Percentiles rank a stretch among this genome's conserved stretches.
These are phyloP conservation scores for Hebeloma cylindrosporum DNA, from an alignment of 768 basidiomycete species.

Conservation along the genomic window DNA sequence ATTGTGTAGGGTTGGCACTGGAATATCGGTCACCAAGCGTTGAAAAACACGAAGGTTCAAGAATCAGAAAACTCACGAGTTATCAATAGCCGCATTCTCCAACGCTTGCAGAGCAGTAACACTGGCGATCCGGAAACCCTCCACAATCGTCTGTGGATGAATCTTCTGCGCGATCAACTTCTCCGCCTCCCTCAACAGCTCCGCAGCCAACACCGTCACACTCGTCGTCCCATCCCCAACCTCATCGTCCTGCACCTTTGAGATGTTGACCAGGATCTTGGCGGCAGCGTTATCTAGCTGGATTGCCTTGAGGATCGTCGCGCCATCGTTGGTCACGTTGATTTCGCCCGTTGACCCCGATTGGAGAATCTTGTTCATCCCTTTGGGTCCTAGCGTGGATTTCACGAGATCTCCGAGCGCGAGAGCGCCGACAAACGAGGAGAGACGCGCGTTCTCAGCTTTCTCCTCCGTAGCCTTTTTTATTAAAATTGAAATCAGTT, in stretches of 20 bases:
- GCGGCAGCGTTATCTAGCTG: constrained; percentile 98
- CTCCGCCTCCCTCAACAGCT: constrained; percentile 92
- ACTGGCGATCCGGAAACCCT: constrained; percentile 94
- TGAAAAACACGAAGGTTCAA: background rate
- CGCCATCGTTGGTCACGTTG: constrained; percentile 98
- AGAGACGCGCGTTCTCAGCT: constrained; percentile 96
- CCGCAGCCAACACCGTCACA: constrained; percentile 90
- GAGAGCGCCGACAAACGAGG: constrained; percentile 95
- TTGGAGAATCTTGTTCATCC: constrained; percentile 99
- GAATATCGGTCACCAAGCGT: background rate
- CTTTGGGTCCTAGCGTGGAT: constrained; percentile 97
- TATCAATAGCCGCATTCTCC: constrained; percentile 78
- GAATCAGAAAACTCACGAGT: constrained; percentile 58
- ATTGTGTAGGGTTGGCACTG: constrained; percentile 69
- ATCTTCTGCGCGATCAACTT: constrained; percentile 90
- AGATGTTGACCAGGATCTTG: constrained; percentile 99
- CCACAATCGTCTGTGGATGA: constrained; percentile 97
- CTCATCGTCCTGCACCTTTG: constrained; percentile 99
- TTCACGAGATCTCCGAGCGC: constrained; percentile 98
- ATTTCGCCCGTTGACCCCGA: constrained; percentile 87
- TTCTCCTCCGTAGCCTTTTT: constrained; percentile 95
- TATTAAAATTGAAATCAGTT: too few species aligned
- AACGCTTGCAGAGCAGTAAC: constrained; percentile 81
- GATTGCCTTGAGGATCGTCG: constrained; percentile 96
- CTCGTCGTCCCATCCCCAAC: constrained; percentile 94